Evolutionary conservation across 257 asterid species (phyloP), one percentile per base, ranked within the genome.

Genomic region (Nicotiana undulata): DNA sequence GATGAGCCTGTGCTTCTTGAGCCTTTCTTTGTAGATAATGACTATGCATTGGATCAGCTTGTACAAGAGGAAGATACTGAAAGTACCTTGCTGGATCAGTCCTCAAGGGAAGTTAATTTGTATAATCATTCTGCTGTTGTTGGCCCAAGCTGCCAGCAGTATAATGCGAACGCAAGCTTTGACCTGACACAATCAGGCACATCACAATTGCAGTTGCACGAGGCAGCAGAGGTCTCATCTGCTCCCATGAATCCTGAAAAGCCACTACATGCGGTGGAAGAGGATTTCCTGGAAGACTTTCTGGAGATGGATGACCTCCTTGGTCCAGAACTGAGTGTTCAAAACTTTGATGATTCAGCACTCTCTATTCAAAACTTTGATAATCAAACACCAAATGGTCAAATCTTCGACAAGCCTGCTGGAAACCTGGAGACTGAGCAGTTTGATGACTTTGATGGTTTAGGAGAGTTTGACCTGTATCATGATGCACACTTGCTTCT

Each of bases 261-360:
- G 22, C 81, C 65, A 40, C 77, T 77, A 68, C 56, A 2, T 2
- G 70, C 4, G 63, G 70, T 26, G 67, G 97, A 82, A 77, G 92
- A 82, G 84, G 89, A 88, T 82, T 86, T 90, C 82, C 82, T 88
- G 44, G 94, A 88, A 83, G 98, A 92, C 87, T 95, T 84, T 84
- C 91, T 95, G 65, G 99, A 95, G 85, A 85, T 95, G 90, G 83
- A 95, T 75, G 99, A 95, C 82, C 89, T 95, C 63, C 7, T 85
- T 40, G 89, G 82, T 55, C 86, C 93, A 22, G 87, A 89, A 66
- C 83, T 87, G 24, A 78, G 85, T 40, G 17, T 75, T 18, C 84
- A 83, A 44, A 82, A 65, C 83, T 76, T 80, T 55, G 87, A 82
- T 75, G 82, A 84, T 22, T 75, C 81, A 24, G 77, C 17, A 1